Evolutionary conservation across 2,329 filamentous ascomycete species (phyloP), one percentile per base, ranked within the genome.

Genomic region (Calonectria pseudoreteaudii): DNA sequence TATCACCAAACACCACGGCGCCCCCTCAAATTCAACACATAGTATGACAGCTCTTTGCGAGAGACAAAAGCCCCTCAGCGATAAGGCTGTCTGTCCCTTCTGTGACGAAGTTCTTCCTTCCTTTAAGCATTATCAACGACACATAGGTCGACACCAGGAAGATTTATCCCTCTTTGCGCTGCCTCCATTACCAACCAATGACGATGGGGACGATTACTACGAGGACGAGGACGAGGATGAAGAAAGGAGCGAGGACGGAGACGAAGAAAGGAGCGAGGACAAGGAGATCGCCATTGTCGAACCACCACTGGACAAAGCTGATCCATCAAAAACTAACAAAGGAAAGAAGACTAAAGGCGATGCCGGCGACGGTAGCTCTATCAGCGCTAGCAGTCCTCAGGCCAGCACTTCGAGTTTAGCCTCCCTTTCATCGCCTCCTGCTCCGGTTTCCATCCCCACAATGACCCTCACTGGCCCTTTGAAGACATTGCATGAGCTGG

Each of bases 401-500:
- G 88, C 88, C 70, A 88, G 86, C 80, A 76, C 80, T 34, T 83
- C 85, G 47, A 85, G 84, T 65, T 79, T 86, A n/a, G 84, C 83
- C 28, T 75, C 78, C 16, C 80, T 80, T 26, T 74, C 68, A 64
- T 81, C 80, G 20, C 77, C 79, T 20, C 80, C 80, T 26, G 74
- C 72, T 66, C 80, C 80, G 23, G 75, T 77, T 18, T 72, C 69
- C 31, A 72, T 74, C n/a, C n/a, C n/a, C 26, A 18, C 18, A 14
- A 84, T 74, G 75, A 86, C 71, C 79, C 84, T 53, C 78, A 86
- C 65, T 78, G 86, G 70, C 23, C 80, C 71, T 66, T 83, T 78
- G 84, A 84, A 92, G 75, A 93, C 94, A 83, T 86, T 97, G 14
- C 89, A 93, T 50, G 89, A 89, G n/a, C 90, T 96, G 67, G 87